Conservation (phyloP, 345 rosid genomes). For the Ailanthus altissimus region DNA sequence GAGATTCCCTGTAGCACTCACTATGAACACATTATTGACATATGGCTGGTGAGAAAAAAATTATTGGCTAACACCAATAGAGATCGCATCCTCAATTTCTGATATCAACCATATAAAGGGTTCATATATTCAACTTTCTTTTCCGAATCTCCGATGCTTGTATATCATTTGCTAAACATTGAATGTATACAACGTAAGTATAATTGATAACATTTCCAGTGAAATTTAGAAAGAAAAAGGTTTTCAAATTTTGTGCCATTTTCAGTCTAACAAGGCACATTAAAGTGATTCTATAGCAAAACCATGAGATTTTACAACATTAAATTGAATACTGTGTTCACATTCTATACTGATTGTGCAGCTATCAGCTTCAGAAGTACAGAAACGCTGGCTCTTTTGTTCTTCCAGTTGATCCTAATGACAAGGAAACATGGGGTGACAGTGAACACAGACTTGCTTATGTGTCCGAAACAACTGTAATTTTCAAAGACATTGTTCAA, state of each 20-base stretch:
- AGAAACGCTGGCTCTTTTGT: slow-evolving; percentile 89
- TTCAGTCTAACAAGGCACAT: not conserved
- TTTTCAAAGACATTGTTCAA: slow-evolving; percentile 89
- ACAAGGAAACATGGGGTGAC: slow-evolving; percentile 97
- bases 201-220: too few relatives aligned
- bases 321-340: not conserved
- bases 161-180: too few relatives aligned
- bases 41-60: not conserved
- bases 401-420: slow-evolving; percentile 83
- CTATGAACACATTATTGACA: slow-evolving; percentile 18
- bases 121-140: not conserved
- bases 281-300: too few relatives aligned
- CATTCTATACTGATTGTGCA: slow-evolving; percentile 32
- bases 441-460: slow-evolving; percentile 97
- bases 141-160: too few relatives aligned
- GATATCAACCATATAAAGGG: not conserved
- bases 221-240: not conserved
- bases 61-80: not conserved
- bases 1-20: slow-evolving; percentile 40
- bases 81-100: not conserved
- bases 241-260: not conserved
- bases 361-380: slow-evolving; percentile 98
- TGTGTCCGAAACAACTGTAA: slow-evolving; percentile 93
- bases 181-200: not conserved
- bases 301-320: not conserved